These are phyloP conservation scores for Pseudogymnoascus sp. DNA, from an alignment of 2,329 filamentous ascomycete genomes.

Conservation along the genomic window DNA sequence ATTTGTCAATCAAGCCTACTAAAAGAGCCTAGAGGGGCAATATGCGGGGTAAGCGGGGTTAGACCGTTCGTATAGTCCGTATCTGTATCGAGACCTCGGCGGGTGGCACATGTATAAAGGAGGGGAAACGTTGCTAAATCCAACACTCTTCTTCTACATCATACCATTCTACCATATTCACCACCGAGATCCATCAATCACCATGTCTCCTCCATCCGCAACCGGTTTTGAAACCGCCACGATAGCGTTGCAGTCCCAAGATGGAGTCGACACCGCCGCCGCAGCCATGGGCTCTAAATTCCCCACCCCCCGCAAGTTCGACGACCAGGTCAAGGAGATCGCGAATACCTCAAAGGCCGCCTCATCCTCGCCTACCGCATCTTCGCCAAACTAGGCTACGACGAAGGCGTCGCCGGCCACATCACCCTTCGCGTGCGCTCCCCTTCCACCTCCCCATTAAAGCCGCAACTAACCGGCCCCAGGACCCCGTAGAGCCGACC, in stretches of 20 bases:
- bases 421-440: conserved; percentile 34
- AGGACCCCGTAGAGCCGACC: conserved; percentile 31
- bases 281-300: not conserved
- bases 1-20: conserved; percentile 1
- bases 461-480: not conserved
- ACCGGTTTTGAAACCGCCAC: not conserved
- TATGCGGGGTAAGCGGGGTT: conserved; percentile 5
- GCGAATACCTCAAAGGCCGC: conserved; percentile 35
- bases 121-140: not conserved
- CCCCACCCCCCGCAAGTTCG: conserved; percentile 20
- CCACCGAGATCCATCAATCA: not conserved
- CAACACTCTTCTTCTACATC: not conserved
- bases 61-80: not conserved
- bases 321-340: conserved; percentile 30
- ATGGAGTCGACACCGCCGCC: not conserved
- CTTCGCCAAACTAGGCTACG: conserved; percentile 40
- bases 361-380: conserved; percentile 43
- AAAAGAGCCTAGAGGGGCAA: not conserved
- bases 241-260: not conserved
- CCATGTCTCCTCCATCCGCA: conserved; percentile 6
- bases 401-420: conserved; percentile 42
- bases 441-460: not conserved
- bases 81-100: not conserved
- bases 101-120: not conserved
- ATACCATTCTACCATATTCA: not conserved